Evolutionary conservation across 257 asterid genomes (phyloP).

Genomic region (Plantago ovata): DNA sequence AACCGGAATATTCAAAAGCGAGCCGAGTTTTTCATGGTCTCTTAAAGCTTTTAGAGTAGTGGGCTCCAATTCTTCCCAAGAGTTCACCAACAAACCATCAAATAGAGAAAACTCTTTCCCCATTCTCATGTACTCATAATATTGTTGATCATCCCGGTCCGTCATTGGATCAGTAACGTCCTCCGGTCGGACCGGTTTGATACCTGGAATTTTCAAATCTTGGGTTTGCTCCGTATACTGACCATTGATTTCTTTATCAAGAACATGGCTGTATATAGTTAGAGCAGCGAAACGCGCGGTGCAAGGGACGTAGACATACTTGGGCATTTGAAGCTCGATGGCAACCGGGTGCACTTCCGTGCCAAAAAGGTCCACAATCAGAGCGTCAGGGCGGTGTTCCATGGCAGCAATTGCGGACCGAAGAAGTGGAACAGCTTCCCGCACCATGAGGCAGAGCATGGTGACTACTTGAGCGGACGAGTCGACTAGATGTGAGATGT

Average conservation of each 20-base stretch:
- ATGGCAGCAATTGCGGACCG: conserved; percentile 38
- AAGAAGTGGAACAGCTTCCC: conserved; percentile 39
- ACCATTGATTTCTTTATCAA: conserved; percentile 42
- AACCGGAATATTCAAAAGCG: conserved; percentile 35
- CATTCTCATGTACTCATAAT: conserved; percentile 29
- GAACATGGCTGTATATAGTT: conserved; percentile 41
- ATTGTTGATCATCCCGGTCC: conserved; percentile 49
- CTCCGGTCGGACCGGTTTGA: conserved; percentile 59
- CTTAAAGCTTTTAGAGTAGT: conserved; percentile 41
- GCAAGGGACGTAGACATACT: conserved; percentile 37
- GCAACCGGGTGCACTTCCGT: conserved; percentile 45
- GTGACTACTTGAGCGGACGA: conserved; percentile 38
- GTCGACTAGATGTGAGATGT: conserved; percentile 40
- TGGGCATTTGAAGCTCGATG: conserved; percentile 40
- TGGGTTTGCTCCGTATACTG: conserved; percentile 39
- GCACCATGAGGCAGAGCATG: conserved; percentile 35
- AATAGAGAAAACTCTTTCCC: conserved; percentile 19
- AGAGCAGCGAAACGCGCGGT: conserved; percentile 58
- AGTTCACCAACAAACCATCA: conserved; percentile 65
- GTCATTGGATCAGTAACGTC: conserved; percentile 65
- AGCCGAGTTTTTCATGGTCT: conserved; percentile 26
- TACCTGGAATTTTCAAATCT: conserved; percentile 52
- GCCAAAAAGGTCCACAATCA: conserved; percentile 51
- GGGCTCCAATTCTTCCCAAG: conserved; percentile 59
- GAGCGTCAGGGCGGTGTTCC: conserved; percentile 44